Base-by-base conservation (phyloP, 129 eudicot species). In the Kitagawia praeruptora region DNA sequence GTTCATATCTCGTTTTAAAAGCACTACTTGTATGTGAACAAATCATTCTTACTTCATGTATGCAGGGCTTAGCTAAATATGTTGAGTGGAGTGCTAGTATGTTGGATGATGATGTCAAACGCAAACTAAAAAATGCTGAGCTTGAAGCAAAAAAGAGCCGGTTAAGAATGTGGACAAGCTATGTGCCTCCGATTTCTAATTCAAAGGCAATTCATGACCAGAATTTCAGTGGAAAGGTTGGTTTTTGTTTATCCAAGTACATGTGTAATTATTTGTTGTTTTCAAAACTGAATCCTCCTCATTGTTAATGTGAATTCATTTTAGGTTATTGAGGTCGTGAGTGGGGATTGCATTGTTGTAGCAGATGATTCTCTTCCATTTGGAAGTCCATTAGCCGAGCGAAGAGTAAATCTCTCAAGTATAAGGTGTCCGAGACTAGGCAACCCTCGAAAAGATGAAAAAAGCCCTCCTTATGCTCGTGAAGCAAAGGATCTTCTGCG, bases 11-110 rank as follows among this genome's bases (percentile, higher is more conserved):
- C 14, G 6, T 61, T 27, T 61, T 25, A 61, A 61, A 61, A 28
- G 10, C 34, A 9, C 69, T n/a, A 61, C 12, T 9, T 61, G 31
- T 61, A n/a, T 61, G 6, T 19, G 27, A 53, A 53, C 19, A n/a
- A 25, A 28, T 61, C 15, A 14, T n/a, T n/a, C 34, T n/a, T 58
- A 23, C n/a, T 56, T 11, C 0, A 23, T 58, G 31, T 9, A n/a
- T 78, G 46, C 80, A 96, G 99, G 98, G 98, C 75, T 86, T 87
- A 53, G 99, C 98, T 75, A 96, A 96, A 82, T 90, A 92, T 78
- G 98, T 92, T 16, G 99, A 96, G 69, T 96, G 99, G 99, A 96
- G 99, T 82, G 99, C 95, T 78, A 92, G 87, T 74, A 75, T 87
- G 88, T 79, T 96, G 89, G 98, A 90, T 83, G 98, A 88, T n/a